Evolutionary conservation across 2,329 filamentous ascomycete genomes (phyloP), one percentile per base, ranked within the genome.

Genomic region (Aschersonia sp.): DNA sequence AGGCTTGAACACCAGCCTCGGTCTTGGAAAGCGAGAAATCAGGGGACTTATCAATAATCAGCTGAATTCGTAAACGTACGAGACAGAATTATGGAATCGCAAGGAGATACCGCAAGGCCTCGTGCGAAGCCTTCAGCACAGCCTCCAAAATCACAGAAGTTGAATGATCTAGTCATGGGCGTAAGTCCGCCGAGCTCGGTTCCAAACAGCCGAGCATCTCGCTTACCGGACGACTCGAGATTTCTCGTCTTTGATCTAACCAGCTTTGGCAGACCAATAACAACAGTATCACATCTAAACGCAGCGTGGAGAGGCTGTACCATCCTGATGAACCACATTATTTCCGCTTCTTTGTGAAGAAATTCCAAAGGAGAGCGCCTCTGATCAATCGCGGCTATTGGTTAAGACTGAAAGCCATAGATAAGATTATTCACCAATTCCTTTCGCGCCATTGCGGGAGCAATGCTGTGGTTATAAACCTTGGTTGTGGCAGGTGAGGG

Each of bases 341-440:
- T 68, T 90, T 92, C 56, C 82, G 85, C 44, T 83, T 87, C 59
- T 96, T 96, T 63, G 87, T 94, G 35, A 81, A 78, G 55, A 94
- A 89, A 61, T 84, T 85, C 55, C 81, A 87, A 63, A 74, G 87
- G 51, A 75, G 89, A 44, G 81, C 87, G n/a, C 88, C 90, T 1
- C 71, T 95, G 46, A 92, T 95, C 58, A 95, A 95, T 62, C 77
- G 89, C 43, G 87, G 87, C 45, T 95, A 94, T 59, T 87, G 87
- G 78, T 68, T 96, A 39, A 79, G 88, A 32, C 83, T 95, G 70
- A 82, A 84, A 60, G 83, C 85, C 12, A 81, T 96, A 50, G 86
- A 94, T 58, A 72, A 81, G 51, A 73, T 81, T 5, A 80, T 94
- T 14, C 73, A 75, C 22, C 69, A 75, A n/a, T 95, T 95, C 55